Evolutionary conservation across 805 yeast species (phyloP).

Genomic region (Candida easanensis): DNA sequence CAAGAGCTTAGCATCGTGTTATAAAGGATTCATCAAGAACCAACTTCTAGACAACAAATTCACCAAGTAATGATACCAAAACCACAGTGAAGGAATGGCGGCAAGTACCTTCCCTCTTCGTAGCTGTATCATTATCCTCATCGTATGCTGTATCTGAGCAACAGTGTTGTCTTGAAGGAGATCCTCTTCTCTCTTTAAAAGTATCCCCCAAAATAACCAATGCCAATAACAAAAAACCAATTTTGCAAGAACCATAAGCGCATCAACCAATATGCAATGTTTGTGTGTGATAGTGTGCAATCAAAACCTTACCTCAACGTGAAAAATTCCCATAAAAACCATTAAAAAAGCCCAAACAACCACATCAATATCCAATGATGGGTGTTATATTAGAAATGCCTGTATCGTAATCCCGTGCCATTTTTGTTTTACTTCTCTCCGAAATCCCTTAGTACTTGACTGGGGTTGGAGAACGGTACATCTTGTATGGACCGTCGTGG

Average conservation of each 20-base stretch:
- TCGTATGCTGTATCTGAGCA: too few species aligned
- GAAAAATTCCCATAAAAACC: slow-evolving; percentile 10
- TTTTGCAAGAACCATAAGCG: too few species aligned
- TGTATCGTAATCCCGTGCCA: slow-evolving; percentile 21
- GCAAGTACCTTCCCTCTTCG: too few species aligned
- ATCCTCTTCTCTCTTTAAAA: too few species aligned
- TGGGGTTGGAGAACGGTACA: slow-evolving; percentile 40
- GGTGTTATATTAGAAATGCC: background rate
- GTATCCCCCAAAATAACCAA: too few species aligned
- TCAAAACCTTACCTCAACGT: background rate
- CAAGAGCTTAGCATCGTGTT: background rate
- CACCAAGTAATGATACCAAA: too few species aligned
- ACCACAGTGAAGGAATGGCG: too few species aligned
- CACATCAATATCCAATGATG: background rate
- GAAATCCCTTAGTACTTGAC: slow-evolving; percentile 25
- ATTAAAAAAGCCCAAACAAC: background rate
- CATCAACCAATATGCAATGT: background rate
- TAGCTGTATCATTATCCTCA: too few species aligned
- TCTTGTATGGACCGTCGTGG: slow-evolving; percentile 45
- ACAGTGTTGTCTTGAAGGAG: too few species aligned
- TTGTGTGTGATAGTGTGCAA: background rate
- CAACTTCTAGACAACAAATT: too few species aligned
- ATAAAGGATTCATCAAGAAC: background rate
- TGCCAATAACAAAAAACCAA: too few species aligned
- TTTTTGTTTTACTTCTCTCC: slow-evolving; percentile 15